A percentile compares a stretch with the other conserved stretches of the same genome.
phyloP scores from a whole-genome alignment of 345 rosid species.

The Excoecaria cochinchinensis region DNA sequence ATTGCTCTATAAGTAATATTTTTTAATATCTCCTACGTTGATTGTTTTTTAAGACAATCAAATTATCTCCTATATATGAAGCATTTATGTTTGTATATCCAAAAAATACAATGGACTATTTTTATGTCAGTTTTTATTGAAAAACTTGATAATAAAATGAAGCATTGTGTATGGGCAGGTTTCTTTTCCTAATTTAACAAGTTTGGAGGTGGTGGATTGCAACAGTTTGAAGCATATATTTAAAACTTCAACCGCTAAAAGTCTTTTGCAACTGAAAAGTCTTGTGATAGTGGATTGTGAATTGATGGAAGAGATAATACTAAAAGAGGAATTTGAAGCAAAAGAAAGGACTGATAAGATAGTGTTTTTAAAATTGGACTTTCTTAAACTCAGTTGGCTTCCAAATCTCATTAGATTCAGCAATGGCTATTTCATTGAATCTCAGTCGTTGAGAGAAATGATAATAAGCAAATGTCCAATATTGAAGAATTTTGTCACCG shows the following conservation, averaged over 20 bases:
- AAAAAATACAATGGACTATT: too few species aligned
- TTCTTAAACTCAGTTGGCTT: not conserved
- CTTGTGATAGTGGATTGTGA: not conserved
- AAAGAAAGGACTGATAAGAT: not conserved
- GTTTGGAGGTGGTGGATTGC: not conserved
- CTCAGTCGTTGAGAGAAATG: not conserved
- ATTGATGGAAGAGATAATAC: conserved; percentile 9
- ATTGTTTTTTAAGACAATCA: too few species aligned
- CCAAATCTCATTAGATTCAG: not conserved
- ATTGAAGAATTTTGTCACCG: conserved; percentile 9
- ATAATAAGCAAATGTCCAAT: not conserved
- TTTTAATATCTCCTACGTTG: too few species aligned
- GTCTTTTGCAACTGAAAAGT: conserved; percentile 1
- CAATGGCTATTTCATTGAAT: conserved; percentile 1
- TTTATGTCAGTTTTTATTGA: too few species aligned
- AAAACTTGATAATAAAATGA: too few species aligned
- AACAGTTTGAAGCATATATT: conserved; percentile 7
- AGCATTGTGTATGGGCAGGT: not conserved
- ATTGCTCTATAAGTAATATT: too few species aligned
- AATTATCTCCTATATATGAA: too few species aligned
- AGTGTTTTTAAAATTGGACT: not conserved
- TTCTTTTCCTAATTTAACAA: not conserved
- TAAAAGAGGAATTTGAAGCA: not conserved
- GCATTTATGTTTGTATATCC: too few species aligned
- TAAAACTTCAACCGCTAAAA: not conserved